These are phyloP conservation scores for Cladosporium sp. DNA, from an alignment of 2,329 filamentous ascomycete species.

Conservation along the genomic window DNA sequence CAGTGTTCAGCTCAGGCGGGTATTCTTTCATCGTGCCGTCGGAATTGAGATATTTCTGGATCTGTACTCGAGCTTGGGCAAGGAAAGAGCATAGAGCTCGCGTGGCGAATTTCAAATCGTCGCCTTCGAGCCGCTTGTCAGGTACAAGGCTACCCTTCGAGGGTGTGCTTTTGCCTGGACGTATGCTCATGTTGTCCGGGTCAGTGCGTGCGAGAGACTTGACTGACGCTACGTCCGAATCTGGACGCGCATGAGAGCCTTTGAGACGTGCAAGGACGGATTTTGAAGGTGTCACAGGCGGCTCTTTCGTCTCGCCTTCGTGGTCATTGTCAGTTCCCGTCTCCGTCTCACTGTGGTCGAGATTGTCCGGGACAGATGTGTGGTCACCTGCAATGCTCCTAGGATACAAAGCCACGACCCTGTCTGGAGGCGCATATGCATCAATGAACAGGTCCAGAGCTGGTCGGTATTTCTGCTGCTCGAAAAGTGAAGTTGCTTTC, in stretches of 20 bases:
- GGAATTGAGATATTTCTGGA: slow-evolving; percentile 57
- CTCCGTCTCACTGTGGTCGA: slow-evolving; percentile 37
- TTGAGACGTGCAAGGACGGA: slow-evolving; percentile 47
- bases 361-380: slow-evolving; percentile 55
- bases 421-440: slow-evolving; percentile 82
- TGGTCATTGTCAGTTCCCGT: slow-evolving; percentile 39
- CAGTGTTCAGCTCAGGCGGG: slow-evolving; percentile 39
- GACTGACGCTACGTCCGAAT: slow-evolving; percentile 54
- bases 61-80: slow-evolving; percentile 70
- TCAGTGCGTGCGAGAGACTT: slow-evolving; percentile 54
- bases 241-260: slow-evolving; percentile 32
- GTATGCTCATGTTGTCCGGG: slow-evolving; percentile 55
- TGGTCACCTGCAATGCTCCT: slow-evolving; percentile 77
- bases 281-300: slow-evolving; percentile 31
- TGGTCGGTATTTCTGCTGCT: slow-evolving; percentile 74
- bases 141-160: slow-evolving; percentile 37
- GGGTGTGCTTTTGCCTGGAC: slow-evolving; percentile 32
- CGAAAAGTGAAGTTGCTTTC: slow-evolving; percentile 83
- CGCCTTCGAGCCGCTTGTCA: slow-evolving; percentile 62
- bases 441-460: slow-evolving; percentile 89
- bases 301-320: slow-evolving; percentile 28
- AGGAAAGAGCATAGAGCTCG: slow-evolving; percentile 82
- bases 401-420: slow-evolving; percentile 82
- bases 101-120: slow-evolving; percentile 77
- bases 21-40: slow-evolving; percentile 58